phyloP scores from a whole-genome alignment of 768 basidiomycete species.

The Hypholoma fasciculare region DNA sequence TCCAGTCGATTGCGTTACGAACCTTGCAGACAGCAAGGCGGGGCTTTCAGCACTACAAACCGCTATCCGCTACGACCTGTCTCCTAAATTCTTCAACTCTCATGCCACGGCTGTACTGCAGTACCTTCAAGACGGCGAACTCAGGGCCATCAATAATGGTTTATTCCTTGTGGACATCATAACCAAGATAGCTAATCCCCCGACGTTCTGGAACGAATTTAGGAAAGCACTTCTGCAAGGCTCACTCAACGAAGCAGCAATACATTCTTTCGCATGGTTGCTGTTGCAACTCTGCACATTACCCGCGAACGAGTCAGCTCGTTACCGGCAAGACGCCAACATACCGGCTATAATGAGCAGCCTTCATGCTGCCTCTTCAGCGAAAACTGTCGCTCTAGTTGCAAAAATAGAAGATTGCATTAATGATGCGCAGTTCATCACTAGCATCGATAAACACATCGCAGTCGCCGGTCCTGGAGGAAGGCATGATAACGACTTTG shows the following conservation, averaged over 20 bases:
- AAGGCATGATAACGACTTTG: not conserved
- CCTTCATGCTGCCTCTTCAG: constrained; percentile 21
- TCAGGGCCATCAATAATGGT: constrained; percentile 41
- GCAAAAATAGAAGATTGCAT: constrained; percentile 39
- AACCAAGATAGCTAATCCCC: constrained; percentile 43
- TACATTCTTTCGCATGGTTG: constrained; percentile 46
- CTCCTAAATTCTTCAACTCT: constrained; percentile 41
- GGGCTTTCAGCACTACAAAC: constrained; percentile 40
- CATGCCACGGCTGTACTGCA: constrained; percentile 33
- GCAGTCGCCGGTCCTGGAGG: not conserved
- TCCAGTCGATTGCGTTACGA: constrained; percentile 33
- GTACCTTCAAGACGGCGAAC: constrained; percentile 36
- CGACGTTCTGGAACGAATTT: constrained; percentile 50
- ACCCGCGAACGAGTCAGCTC: constrained; percentile 31
- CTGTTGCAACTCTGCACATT: constrained; percentile 42
- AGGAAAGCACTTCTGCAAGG: constrained; percentile 32
- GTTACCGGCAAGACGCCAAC: constrained; percentile 39
- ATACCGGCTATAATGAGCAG: constrained; percentile 26
- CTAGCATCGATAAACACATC: constrained; percentile 72
- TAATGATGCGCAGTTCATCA: constrained; percentile 27
- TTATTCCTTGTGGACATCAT: constrained; percentile 40
- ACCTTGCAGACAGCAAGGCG: constrained; percentile 31
- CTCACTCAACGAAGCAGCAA: constrained; percentile 31
- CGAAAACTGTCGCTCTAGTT: constrained; percentile 29
- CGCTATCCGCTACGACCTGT: constrained; percentile 41